phyloP scores from a whole-genome alignment of 108 stramenopile species.

The Cyclotella baltica region DNA sequence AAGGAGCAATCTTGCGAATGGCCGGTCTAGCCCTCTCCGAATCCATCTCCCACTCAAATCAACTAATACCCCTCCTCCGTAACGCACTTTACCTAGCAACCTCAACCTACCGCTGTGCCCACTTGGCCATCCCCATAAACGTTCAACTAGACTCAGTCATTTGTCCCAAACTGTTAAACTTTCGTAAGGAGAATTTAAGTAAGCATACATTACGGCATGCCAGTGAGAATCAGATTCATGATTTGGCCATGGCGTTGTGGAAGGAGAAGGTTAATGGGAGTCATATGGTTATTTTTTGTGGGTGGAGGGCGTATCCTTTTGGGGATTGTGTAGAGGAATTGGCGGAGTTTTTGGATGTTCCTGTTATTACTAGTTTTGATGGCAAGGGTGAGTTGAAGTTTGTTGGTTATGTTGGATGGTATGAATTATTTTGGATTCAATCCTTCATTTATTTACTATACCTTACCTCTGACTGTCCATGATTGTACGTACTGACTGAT shows the following conservation, averaged over 20 bases:
- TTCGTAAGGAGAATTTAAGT: slow-evolving; percentile 32
- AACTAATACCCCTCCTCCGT: slow-evolving; percentile 51
- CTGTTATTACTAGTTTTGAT: slow-evolving; percentile 51
- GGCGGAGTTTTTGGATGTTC: slow-evolving; percentile 47
- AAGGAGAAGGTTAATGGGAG: slow-evolving; percentile 21
- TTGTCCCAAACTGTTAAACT: slow-evolving; percentile 33
- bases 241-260: slow-evolving; percentile 32
- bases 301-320: slow-evolving; percentile 23
- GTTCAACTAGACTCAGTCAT: slow-evolving; percentile 42
- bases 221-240: slow-evolving; percentile 9
- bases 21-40: slow-evolving; percentile 47
- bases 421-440: too few relatives aligned
- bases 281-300: slow-evolving; percentile 37
- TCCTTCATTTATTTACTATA: not conserved
- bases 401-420: not conserved
- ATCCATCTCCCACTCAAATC: slow-evolving; percentile 24
- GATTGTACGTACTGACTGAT: not conserved
- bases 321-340: slow-evolving; percentile 27
- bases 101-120: slow-evolving; percentile 47
- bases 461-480: not conserved
- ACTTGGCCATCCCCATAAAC: slow-evolving; percentile 58
- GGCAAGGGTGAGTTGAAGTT: slow-evolving; percentile 45
- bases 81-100: slow-evolving; percentile 54
- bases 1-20: slow-evolving; percentile 47
- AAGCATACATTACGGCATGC: slow-evolving; percentile 17